Evolutionary conservation across 192 early-diverging fungal genomes (phyloP).

Genomic region (Backusella psychrophila): DNA sequence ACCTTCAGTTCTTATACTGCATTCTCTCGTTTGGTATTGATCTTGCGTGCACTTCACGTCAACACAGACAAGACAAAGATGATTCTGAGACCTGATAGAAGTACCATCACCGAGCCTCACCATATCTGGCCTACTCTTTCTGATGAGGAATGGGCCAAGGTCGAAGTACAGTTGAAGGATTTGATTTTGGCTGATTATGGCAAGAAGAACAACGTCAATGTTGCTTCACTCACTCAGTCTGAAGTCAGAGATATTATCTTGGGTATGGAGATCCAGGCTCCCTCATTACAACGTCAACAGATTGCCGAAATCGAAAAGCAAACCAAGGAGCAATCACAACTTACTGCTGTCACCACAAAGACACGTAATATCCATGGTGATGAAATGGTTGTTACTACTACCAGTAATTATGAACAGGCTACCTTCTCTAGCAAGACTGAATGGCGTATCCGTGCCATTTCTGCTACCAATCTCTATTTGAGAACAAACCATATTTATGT

Average conservation of each 20-base stretch:
- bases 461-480: slow-evolving; percentile 91
- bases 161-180: slow-evolving; percentile 94
- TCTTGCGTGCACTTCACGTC: slow-evolving; percentile 94
- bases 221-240: slow-evolving; percentile 91
- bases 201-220: slow-evolving; percentile 99
- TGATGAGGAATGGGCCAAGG: slow-evolving; percentile 97
- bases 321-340: slow-evolving; percentile 85
- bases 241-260: slow-evolving; percentile 99
- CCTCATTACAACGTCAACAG: slow-evolving; percentile 93
- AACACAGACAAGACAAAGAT: slow-evolving; percentile 99
- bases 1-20: slow-evolving; percentile 96
- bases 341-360: slow-evolving; percentile 94
- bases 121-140: slow-evolving; percentile 98
- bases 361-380: slow-evolving; percentile 97
- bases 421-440: slow-evolving; percentile 99
- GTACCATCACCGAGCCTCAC: slow-evolving; percentile 88
- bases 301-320: slow-evolving; percentile 99
- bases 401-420: slow-evolving; percentile 94
- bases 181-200: slow-evolving; percentile 98
- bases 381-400: slow-evolving; percentile 98
- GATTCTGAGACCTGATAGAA: slow-evolving; percentile 92
- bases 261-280: slow-evolving; percentile 99
- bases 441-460: slow-evolving; percentile 98
- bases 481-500: slow-evolving; percentile 98
- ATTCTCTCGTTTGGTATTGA: slow-evolving; percentile 95